These are phyloP conservation scores for Rozella allomycis DNA, from an alignment of 371 early-diverging fungal genomes.

Conservation along the genomic window DNA sequence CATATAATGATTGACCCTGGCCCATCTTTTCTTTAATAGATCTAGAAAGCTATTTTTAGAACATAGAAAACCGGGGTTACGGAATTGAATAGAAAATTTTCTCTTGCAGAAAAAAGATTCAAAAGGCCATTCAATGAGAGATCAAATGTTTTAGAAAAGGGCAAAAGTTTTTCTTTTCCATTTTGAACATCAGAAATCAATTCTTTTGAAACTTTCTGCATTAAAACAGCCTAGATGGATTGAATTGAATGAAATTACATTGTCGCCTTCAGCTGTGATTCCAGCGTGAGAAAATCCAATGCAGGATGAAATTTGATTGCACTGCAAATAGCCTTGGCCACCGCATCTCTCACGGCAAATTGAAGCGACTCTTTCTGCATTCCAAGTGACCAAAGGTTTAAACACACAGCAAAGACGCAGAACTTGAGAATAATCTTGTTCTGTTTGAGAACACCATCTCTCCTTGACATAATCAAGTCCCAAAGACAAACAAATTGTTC, in stretches of 20 bases:
- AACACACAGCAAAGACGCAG: slow-evolving; percentile 45
- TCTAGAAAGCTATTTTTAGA: slow-evolving; percentile 21
- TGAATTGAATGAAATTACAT: no score
- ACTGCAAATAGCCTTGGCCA: slow-evolving; percentile 42
- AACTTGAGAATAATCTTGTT: slow-evolving; percentile 24
- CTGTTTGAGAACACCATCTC: slow-evolving; percentile 26
- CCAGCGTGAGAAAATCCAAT: slow-evolving; percentile 29
- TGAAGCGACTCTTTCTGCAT: slow-evolving; percentile 34
- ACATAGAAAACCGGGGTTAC: no score
- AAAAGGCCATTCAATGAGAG: slow-evolving; percentile 12
- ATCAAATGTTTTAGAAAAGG: slow-evolving; percentile 6
- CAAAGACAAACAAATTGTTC: slow-evolving; percentile 36
- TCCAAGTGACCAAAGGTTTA: slow-evolving; percentile 47
- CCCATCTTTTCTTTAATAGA: slow-evolving; percentile 22
- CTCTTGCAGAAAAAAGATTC: slow-evolving; percentile 23
- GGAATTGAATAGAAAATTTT: slow-evolving; percentile 19
- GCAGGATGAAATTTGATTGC: slow-evolving; percentile 27
- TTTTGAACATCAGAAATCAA: slow-evolving; percentile 25
- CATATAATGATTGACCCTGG: slow-evolving; percentile 23
- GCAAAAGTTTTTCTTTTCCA: slow-evolving; percentile 13
- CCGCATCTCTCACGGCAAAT: slow-evolving; percentile 44
- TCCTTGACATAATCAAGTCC: slow-evolving; percentile 43
- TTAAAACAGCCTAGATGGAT: slow-evolving; percentile 36
- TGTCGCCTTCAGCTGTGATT: slow-evolving; percentile 58
- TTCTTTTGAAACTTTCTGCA: slow-evolving; percentile 51